Base-by-base conservation (phyloP, 176 grass and related monocot genomes). In the Carex pumila region DNA sequence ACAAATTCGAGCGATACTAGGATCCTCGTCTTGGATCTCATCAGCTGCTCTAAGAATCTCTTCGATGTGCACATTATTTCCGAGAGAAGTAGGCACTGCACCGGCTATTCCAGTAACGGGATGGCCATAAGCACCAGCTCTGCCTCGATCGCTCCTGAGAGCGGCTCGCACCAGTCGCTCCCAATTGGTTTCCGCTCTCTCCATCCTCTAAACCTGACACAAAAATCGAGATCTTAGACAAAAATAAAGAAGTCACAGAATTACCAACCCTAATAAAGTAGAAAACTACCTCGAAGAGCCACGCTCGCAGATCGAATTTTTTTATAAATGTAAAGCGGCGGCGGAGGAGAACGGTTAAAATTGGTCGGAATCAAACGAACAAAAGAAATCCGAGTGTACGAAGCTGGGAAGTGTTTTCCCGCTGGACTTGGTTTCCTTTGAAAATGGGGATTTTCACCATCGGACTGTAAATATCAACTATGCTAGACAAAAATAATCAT, bases 1-100 rank as follows among this genome's bases (percentile, higher is more conserved):
- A 98, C 95, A 79, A 29, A 98, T 98, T 81, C 95, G 94, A 6
- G 92, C 87, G 61, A 95, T 67, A 29, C 75, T 91, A 53, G 87
- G 89, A 84, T 98, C 92, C 70, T 95, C 95, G 30, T 98, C 90
- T 87, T 98, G 92, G 86, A 98, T 95, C 95, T 93, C 92, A 56
- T 98, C 95, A 17, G 95, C 95, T 7, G 92, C 91, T 79, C 91
- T 90, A 32, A 98, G 91, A 66, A 98, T 90, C 85, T 98, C 92
- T 11, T 98, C 95, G 86, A 95, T 98, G 84, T 95, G 92, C 6
- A 63, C 86, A 83, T 93, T 93, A 88, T 95, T 93, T 6, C 85
- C 85, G 79, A 98, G 89, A 47, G 37, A 95, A 57, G 92, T 87
- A 6, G 95, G 95, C 3, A 98, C 95, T 52, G 71, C 90, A 29